phyloP scores from a whole-genome alignment of 2,329 filamentous ascomycete genomes.

The Colletotrichum acutatum region DNA sequence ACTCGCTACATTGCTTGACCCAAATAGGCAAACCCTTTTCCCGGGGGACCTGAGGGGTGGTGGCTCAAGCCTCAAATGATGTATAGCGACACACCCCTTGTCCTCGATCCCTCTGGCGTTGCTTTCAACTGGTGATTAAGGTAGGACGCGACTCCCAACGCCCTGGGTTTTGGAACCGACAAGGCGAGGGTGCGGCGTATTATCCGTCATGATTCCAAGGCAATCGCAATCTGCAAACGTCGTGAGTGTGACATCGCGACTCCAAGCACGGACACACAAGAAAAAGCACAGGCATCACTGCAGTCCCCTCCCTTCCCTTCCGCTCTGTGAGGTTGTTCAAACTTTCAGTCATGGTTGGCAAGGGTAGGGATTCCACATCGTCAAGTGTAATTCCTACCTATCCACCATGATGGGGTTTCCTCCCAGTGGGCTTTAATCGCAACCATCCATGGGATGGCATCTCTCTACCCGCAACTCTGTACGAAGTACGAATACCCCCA shows the following conservation, averaged over 20 bases:
- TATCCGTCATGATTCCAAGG: not conserved
- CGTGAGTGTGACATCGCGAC: not conserved
- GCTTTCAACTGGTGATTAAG: not conserved
- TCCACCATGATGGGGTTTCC: no score
- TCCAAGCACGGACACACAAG: not conserved
- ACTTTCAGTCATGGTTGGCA: not conserved
- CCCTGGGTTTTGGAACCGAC: not conserved
- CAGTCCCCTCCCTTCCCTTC: not conserved
- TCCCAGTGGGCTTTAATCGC: not conserved
- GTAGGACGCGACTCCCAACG: not conserved
- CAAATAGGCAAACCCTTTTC: not conserved
- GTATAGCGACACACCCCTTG: not conserved
- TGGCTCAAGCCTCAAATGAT: not conserved
- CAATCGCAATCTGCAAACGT: not conserved
- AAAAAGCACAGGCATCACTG: not conserved
- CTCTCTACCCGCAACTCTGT: not conserved
- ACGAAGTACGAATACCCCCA: not conserved
- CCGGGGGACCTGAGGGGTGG: not conserved
- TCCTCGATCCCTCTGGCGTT: not conserved
- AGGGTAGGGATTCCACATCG: not conserved
- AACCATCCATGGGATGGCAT: not conserved
- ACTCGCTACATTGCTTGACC: not conserved
- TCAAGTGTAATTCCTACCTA: no score
- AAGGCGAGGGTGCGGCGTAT: not conserved
- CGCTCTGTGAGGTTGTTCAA: not conserved